A percentile compares a stretch with the other conserved stretches of the same genome.
Conservation (phyloP, 2,329 filamentous ascomycete genomes). For the Neocatenulostroma microsporum region DNA sequence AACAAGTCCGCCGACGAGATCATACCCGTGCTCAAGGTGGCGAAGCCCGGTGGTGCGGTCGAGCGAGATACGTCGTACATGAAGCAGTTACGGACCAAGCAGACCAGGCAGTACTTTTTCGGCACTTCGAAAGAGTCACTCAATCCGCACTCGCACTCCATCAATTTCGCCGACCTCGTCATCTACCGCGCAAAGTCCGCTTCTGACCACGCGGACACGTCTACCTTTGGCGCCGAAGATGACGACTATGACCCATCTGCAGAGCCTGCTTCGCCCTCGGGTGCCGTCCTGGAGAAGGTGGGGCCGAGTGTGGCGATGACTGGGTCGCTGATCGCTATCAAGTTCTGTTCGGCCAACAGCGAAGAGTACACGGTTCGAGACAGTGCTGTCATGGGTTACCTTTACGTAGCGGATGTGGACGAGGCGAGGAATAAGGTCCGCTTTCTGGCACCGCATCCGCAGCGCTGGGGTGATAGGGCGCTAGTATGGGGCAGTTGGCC, state of each 20-base stretch:
- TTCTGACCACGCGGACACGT: conserved; percentile 5
- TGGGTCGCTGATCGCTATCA: conserved; percentile 77
- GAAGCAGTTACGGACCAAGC: conserved; percentile 63
- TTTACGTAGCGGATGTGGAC: conserved; percentile 89
- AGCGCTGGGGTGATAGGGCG: conserved; percentile 68
- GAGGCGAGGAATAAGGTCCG: conserved; percentile 72
- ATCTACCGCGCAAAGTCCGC: conserved; percentile 46
- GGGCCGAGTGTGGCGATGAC: conserved; percentile 61
- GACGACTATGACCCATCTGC: conserved; percentile 30
- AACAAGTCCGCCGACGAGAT: conserved; percentile 46
- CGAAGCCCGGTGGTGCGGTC: conserved; percentile 79
- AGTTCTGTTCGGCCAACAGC: conserved; percentile 59
- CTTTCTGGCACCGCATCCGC: conserved; percentile 75
- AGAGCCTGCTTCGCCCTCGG: conserved; percentile 8
- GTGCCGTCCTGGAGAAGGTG: conserved; percentile 39
- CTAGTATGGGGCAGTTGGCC: conserved; percentile 83
- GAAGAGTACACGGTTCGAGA: conserved; percentile 65
- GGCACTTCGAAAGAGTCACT: conserved; percentile 63
- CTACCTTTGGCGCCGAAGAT: conserved; percentile 30
- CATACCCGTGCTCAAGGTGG: conserved; percentile 67
- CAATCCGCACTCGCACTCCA: conserved; percentile 78
- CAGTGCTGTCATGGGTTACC: conserved; percentile 80
- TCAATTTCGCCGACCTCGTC: conserved; percentile 66
- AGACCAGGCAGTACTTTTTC: conserved; percentile 92
- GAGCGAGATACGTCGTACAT: conserved; percentile 67